Evolutionary conservation across 371 early-diverging fungal species (phyloP).

Genomic region (Mucor mucedo): DNA sequence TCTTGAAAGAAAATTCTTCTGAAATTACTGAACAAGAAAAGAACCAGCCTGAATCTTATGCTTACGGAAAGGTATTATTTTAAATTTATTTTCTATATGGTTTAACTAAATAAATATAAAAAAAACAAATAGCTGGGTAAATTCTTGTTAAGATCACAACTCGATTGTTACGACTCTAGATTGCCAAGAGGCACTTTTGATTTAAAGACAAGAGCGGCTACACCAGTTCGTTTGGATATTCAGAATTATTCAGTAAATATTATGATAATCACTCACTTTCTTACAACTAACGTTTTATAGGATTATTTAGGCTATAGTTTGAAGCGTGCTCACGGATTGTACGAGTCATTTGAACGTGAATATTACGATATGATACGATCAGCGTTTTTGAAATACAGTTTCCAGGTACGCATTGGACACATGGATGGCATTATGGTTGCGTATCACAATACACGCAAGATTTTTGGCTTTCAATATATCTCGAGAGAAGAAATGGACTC

Average conservation of each 20-base stretch:
- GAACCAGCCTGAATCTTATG: constrained; percentile 56
- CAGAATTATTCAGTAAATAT: constrained; percentile 68
- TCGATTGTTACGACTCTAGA: constrained; percentile 84
- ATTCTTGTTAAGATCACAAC: constrained; percentile 88
- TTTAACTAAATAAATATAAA: background rate
- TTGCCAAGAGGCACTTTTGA: constrained; percentile 88
- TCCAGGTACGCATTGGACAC: constrained; percentile 93
- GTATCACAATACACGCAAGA: constrained; percentile 89
- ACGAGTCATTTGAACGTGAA: constrained; percentile 90
- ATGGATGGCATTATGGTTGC: constrained; percentile 97
- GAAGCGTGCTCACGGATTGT: constrained; percentile 62
- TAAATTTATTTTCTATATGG: constrained; percentile 4
- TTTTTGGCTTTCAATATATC: constrained; percentile 97
- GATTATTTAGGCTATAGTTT: constrained; percentile 66
- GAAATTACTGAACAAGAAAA: constrained; percentile 43
- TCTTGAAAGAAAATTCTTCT: constrained; percentile 61
- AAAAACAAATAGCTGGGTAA: constrained; percentile 41
- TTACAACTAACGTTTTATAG: constrained; percentile 20
- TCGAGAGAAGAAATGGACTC: constrained; percentile 86
- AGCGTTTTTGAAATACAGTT: constrained; percentile 49
- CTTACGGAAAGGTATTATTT: constrained; percentile 46
- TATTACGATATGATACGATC: constrained; percentile 88
- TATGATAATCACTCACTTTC: background rate
- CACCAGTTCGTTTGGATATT: constrained; percentile 85
- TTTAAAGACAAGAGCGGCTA: constrained; percentile 89